Evolutionary conservation across 768 basidiomycete genomes (phyloP).

Genomic region (Sporobolomyces roseus): DNA sequence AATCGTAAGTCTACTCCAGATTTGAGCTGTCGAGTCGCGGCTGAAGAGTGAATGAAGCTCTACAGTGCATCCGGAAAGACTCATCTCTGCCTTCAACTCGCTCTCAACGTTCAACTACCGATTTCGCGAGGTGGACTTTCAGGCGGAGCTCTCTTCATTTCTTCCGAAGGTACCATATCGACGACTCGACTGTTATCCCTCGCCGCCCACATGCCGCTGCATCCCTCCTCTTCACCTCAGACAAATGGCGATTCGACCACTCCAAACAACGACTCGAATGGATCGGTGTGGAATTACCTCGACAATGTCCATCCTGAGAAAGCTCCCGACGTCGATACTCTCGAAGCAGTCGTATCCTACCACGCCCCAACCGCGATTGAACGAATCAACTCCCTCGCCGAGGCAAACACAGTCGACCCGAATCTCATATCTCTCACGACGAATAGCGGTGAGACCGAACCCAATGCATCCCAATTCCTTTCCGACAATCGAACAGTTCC

Average conservation of each 20-base stretch:
- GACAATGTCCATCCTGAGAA: slow-evolving; percentile 59
- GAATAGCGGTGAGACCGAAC: slow-evolving; percentile 57
- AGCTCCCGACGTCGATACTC: slow-evolving; percentile 48
- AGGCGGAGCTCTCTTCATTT: slow-evolving; percentile 73
- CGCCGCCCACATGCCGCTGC: slow-evolving; percentile 39
- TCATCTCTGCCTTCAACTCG: slow-evolving; percentile 79
- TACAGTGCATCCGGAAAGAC: slow-evolving; percentile 89
- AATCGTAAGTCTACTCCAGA: slow-evolving; percentile 4
- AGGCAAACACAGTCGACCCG: slow-evolving; percentile 58
- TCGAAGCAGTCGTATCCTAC: slow-evolving; percentile 51
- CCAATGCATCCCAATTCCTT: slow-evolving; percentile 54
- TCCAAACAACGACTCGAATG: not conserved
- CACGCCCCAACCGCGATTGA: slow-evolving; percentile 48
- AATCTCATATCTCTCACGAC: slow-evolving; percentile 53
- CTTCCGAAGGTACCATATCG: slow-evolving; percentile 65
- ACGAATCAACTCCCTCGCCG: slow-evolving; percentile 18
- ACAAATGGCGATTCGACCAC: no score
- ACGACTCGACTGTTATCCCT: slow-evolving; percentile 58
- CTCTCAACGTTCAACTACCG: slow-evolving; percentile 72
- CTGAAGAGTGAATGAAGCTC: not conserved
- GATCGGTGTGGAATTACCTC: slow-evolving; percentile 38
- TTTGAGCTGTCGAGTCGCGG: not conserved
- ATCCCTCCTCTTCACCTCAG: no score
- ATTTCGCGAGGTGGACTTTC: slow-evolving; percentile 57
- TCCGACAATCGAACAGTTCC: slow-evolving; percentile 56